Base-by-base conservation (phyloP, 2,329 filamentous ascomycete genomes). In the Exophiala mesophila region DNA sequence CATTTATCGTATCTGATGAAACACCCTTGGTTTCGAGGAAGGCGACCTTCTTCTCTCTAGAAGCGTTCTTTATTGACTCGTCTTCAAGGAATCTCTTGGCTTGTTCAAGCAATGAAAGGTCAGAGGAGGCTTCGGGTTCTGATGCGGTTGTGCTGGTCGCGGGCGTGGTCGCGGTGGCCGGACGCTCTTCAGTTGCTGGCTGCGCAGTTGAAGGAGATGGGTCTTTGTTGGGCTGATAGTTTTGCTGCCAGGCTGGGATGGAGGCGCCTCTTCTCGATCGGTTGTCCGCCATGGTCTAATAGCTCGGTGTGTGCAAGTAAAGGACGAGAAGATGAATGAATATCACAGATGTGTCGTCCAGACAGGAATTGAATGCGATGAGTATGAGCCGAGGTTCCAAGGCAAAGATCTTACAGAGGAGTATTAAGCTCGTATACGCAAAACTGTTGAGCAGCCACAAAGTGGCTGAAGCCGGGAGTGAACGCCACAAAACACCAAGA, bases 1-100 rank as follows among this genome's bases (percentile, higher is more conserved):
- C 68, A 53, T 85, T 69, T 47, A 94, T 86, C 48, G 90, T 80
- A 21, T 74, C 70, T 3, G 75, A 67, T 3, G 66, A 67, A 5
- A 95, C 68, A 3, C 86, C 86, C 62, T 96, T 96, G 37, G 77
- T 78, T 57, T 81, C 74, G 1, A 96, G 68, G 55, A 95, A 95
- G 5, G 77, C 75, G 15, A 76, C 70, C 67, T 94, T 94, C 63
- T 80, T 82, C 42, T 86, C 82, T 32, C 73, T 72, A 0, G 83
- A 72, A 23, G 83, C 79, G 62, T 82, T 69, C 45, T 76, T 78
- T 44, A 95, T 85, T 15, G 74, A 71, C 5, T 85, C 79, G 47
- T 94, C 83, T 37, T 85, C 71, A 3, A 96, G 74, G 59, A 95
- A 96, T 39, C 72, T 77, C 31, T 76, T 73, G 19, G 88, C 88